Conservation (phyloP, 179 eudicot genomes). For the Silene noctiflora region DNA sequence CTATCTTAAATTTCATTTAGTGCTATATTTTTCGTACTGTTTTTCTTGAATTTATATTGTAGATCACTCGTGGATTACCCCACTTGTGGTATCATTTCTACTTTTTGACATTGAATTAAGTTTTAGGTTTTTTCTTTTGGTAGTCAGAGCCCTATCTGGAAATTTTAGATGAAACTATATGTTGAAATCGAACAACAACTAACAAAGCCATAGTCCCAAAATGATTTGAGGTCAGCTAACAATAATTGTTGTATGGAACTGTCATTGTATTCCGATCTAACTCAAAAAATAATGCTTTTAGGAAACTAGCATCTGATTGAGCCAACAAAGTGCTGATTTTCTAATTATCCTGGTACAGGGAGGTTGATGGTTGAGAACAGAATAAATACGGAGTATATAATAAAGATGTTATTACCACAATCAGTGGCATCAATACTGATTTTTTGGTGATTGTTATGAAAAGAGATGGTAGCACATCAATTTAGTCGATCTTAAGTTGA, state of each 20-base stretch:
- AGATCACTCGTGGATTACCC: not conserved
- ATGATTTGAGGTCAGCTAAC: no score
- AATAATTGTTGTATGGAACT: no score
- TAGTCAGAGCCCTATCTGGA: no score
- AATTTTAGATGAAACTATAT: no score
- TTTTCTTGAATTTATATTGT: not conserved
- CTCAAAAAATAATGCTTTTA: not conserved
- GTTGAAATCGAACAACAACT: no score
- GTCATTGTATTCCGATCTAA: no score
- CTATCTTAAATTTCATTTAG: not conserved
- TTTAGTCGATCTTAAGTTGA: no score
- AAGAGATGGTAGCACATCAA: not conserved
- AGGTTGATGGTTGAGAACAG: not conserved
- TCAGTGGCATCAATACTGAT: not conserved
- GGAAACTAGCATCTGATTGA: not conserved
- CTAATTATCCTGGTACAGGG: not conserved
- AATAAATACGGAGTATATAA: no score
- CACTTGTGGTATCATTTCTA: not conserved
- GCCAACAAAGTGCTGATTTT: not conserved
- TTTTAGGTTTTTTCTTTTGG: no score
- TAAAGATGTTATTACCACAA: no score
- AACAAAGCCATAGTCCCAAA: not conserved
- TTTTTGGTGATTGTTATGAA: not conserved
- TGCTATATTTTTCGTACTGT: not conserved
- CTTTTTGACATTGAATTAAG: no score